Base-by-base conservation (phyloP, 208 protist species). In the Leishmania tropica region DNA sequence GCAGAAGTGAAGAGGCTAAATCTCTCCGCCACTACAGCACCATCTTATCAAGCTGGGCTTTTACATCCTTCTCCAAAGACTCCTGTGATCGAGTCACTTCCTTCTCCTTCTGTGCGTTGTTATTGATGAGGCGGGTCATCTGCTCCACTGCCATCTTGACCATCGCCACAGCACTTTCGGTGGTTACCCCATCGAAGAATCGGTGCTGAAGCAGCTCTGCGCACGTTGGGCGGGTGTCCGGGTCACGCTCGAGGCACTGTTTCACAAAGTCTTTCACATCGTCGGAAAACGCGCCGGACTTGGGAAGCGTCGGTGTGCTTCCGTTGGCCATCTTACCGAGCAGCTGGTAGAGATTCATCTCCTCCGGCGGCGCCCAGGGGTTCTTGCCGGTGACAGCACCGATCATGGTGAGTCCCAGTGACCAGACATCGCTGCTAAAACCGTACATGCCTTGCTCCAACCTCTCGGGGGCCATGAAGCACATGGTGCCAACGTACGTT, bases 401-500 rank as follows among this genome's bases (percentile, higher is more conserved):
- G 56, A 97, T 92, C 81, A 98, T 86, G 40, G 95, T 97, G 31
- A 99, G 85, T 5, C 97, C 97, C 10, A 98, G 87, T 21, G 94
- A 97, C 96, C 96, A 99, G 5, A 99, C 85, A 81, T 99, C 97
- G 81, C 93, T 96, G 87, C 88, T 95, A 87, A 97, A 98, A 58
- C 93, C 94, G 85, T 99, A 98, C 70, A 89, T 89, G 7, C 93
- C 87, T 76, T 97, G 95, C 77, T 97, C 91, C 35, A 99, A 81
- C 24, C 97, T 78, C 81, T 99, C 97, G 6, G 97, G 97, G 1
- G 95, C 93, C 97, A 99, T 99, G 81, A 97, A 99, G 80, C 94
- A 97, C 90, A 98, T 97, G 56, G 97, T 98, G n/a, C 97, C 97
- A 15, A 99, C 97, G 83, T 96, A 97, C 4, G 93, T 96, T 21